These are phyloP conservation scores for Phaffomyces thermotolerans DNA, from an alignment of 805 yeast species.

Conservation along the genomic window DNA sequence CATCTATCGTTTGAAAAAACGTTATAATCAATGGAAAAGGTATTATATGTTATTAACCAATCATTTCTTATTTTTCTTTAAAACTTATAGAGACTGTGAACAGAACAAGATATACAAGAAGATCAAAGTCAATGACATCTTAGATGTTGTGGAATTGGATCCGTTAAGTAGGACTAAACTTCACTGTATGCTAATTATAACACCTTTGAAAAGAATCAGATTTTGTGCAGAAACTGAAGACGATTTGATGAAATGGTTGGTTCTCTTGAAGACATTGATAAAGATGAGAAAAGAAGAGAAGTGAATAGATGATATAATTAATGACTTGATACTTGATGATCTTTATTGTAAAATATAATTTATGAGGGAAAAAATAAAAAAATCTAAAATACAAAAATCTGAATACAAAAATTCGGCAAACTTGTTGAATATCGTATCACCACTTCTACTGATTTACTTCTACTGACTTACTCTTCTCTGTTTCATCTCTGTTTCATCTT, in stretches of 20 bases:
- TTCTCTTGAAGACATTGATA: slow-evolving; percentile 32
- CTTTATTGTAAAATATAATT: no score
- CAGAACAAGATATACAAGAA: slow-evolving; percentile 22
- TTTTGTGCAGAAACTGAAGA: slow-evolving; percentile 39
- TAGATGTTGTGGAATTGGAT: slow-evolving; percentile 46
- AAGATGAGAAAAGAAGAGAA: slow-evolving; percentile 15
- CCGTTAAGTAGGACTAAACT: slow-evolving; percentile 35
- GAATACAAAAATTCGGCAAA: no score
- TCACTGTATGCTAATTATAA: slow-evolving; percentile 42
- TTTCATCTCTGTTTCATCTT: no score
- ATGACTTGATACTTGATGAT: no score
- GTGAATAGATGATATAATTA: no score
- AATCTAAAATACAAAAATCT: no score
- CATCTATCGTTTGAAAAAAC: slow-evolving; percentile 32
- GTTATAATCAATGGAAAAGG: slow-evolving; percentile 42
- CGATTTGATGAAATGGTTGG: slow-evolving; percentile 42
- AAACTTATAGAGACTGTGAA: slow-evolving; percentile 20
- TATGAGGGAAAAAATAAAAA: no score
- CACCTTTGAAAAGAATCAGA: slow-evolving; percentile 37
- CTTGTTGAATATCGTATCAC: no score
- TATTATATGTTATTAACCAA: slow-evolving; percentile 38
- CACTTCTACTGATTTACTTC: no score
- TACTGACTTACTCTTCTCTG: no score
- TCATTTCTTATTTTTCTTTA: slow-evolving; percentile 34
- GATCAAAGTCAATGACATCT: slow-evolving; percentile 29